Conservation (phyloP, 2,329 filamentous ascomycete species). For the Rhinocladiella similis region DNA sequence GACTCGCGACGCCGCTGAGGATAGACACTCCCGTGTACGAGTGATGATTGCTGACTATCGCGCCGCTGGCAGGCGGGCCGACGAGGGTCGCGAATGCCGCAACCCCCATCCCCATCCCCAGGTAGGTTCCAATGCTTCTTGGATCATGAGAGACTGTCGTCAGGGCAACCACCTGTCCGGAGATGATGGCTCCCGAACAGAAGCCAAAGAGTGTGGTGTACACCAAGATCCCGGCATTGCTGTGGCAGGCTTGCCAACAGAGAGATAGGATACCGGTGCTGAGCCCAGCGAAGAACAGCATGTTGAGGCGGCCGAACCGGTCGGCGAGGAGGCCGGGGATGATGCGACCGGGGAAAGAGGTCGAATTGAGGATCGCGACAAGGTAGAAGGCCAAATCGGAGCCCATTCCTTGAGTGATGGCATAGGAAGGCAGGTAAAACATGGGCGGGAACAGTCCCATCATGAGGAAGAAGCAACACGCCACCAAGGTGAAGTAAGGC, state of each 20-base stretch:
- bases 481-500: conserved; percentile 20
- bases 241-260: conserved; percentile 57
- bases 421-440: conserved; percentile 33
- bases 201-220: conserved; percentile 70
- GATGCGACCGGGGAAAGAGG: conserved; percentile 36
- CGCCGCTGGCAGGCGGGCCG: conserved; percentile 50
- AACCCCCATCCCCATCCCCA: conserved; percentile 34
- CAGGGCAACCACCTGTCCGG: conserved; percentile 23
- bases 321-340: conserved; percentile 34
- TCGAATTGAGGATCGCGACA: conserved; percentile 54
- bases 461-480: conserved; percentile 20
- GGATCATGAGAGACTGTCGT: conserved; percentile 23
- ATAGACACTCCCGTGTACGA: conserved; percentile 40
- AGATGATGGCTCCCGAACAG: conserved; percentile 61
- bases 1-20: conserved; percentile 39
- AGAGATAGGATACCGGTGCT: conserved; percentile 50
- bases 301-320: conserved; percentile 29
- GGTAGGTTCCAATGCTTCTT: conserved; percentile 28
- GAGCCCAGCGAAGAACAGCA: conserved; percentile 34
- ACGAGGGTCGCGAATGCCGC: conserved; percentile 48
- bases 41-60: conserved; percentile 44
- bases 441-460: conserved; percentile 31
- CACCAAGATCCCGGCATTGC: conserved; percentile 41
- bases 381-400: conserved; percentile 51
- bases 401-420: conserved; percentile 47